These are phyloP conservation scores for Cyclotella sp. DNA, from an alignment of 108 stramenopile species.

Conservation along the genomic window DNA sequence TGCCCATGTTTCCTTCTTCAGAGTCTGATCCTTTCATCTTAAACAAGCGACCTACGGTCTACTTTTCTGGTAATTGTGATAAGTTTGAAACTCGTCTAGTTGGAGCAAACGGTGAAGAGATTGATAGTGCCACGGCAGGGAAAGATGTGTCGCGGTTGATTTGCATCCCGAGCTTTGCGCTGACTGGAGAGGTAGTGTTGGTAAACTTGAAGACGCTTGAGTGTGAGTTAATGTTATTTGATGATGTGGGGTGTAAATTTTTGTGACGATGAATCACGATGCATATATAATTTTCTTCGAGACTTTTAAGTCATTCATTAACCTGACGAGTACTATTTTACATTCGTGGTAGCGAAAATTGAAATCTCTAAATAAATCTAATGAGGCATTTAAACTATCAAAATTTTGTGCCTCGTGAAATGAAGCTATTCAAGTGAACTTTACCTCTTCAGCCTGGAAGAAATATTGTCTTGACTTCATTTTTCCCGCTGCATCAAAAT, in stretches of 20 bases:
- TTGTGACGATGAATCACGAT: background rate
- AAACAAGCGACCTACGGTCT: constrained; percentile 54
- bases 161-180: constrained; percentile 76
- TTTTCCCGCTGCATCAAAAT: too few relatives aligned
- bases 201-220: constrained; percentile 75
- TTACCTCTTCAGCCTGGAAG: too few relatives aligned
- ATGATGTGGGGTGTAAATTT: constrained; percentile 41
- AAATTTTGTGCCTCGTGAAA: too few relatives aligned
- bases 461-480: too few relatives aligned
- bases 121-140: constrained; percentile 3
- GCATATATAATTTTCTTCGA: background rate
- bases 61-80: constrained; percentile 70
- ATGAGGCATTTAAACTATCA: too few relatives aligned
- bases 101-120: constrained; percentile 24
- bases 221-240: constrained; percentile 72
- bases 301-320: background rate
- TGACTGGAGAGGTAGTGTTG: constrained; percentile 76
- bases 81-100: constrained; percentile 65
- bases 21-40: constrained; percentile 85
- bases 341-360: too few relatives aligned
- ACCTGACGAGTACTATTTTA: too few relatives aligned
- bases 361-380: too few relatives aligned
- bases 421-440: too few relatives aligned
- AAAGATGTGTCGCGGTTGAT: constrained; percentile 56
- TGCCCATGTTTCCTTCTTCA: constrained; percentile 77